Evolutionary conservation across 202 grass and related monocot genomes (phyloP), one percentile per base, ranked within the genome.

Genomic region (Zizania palustris): DNA sequence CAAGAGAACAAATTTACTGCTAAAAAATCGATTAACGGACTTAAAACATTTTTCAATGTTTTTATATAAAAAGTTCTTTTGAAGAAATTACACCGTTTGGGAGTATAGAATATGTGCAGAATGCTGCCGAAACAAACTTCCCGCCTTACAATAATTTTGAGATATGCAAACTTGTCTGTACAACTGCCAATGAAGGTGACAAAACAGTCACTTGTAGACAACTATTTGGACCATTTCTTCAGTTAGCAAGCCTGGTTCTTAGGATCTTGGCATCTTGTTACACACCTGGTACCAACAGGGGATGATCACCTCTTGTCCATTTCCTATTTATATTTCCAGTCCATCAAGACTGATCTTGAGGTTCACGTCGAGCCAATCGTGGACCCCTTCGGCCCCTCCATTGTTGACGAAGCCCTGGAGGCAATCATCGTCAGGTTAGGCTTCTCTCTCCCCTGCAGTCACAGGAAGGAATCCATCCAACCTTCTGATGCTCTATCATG

Each of bases 341-440:
- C 83, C 19, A 67, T 95, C 43, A 95, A 92, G 65, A 87, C 87
- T 50, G 73, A 90, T 37, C 67, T 95, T 14, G 69, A 45, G 3
- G 96, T 95, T 80, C 35, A 79, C 39, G 86, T 77, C 5, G 87
- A 95, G n/a, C 87, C 83, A 56, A 99, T 99, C 69, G 48, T 75
- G 33, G 96, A 99, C 77, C 89, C 91, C 54, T 93, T 83, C 72
- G 96, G 92, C 43, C 96, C 91, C 16, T 95, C 96, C 43, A 87
- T 99, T 45, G 80, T 90, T 36, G 91, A 90, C 49, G 63, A 54
- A 76, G 49, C 65, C 59, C 73, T 95, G 21, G 96, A 95, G 67
- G 91, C 96, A 34, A 93, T 95, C 73, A 67, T 99, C 80, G 96
- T 95, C 85, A 99, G 96, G 91, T 99, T 63, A 8, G 66, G 28